phyloP scores from a whole-genome alignment of 257 asterid species.

The Plectranthus barbatus region DNA sequence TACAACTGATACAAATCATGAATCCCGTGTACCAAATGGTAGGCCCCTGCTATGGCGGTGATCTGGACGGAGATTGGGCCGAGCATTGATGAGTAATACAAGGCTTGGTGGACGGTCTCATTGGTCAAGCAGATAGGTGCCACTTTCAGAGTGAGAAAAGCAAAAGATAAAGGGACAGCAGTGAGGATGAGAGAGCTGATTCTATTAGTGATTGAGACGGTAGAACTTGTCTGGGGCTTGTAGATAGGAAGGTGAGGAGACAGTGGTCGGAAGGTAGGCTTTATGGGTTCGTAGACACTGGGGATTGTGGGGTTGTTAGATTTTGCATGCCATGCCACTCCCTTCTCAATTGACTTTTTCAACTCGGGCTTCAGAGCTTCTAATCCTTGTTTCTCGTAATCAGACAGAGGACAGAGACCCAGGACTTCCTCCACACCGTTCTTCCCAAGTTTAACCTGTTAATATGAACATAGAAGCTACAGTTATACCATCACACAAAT shows the following conservation, averaged over 20 bases:
- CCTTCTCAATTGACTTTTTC: slow-evolving; percentile 64
- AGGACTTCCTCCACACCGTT: slow-evolving; percentile 73
- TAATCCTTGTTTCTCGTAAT: slow-evolving; percentile 59
- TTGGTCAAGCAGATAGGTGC: slow-evolving; percentile 17
- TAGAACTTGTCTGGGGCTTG: slow-evolving; percentile 18
- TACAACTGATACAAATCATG: slow-evolving; percentile 8
- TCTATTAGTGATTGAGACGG: slow-evolving; percentile 16
- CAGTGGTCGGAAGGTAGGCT: slow-evolving; percentile 15
- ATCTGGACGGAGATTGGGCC: slow-evolving; percentile 14
- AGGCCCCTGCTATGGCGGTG: slow-evolving; percentile 7
- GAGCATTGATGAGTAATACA: slow-evolving; percentile 10
- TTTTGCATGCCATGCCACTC: slow-evolving; percentile 34
- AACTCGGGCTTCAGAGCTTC: slow-evolving; percentile 65
- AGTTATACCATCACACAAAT: neutral
- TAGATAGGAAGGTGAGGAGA: slow-evolving; percentile 19
- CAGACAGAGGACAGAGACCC: slow-evolving; percentile 57
- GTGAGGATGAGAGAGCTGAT: slow-evolving; percentile 10
- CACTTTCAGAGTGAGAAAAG: slow-evolving; percentile 14
- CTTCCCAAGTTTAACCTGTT: slow-evolving; percentile 70
- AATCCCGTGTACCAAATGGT: slow-evolving; percentile 15
- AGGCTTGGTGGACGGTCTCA: slow-evolving; percentile 12
- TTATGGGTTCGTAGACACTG: slow-evolving; percentile 11
- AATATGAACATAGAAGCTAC: neutral
- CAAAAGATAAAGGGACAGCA: slow-evolving; percentile 6
- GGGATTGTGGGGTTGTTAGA: neutral